Evolutionary conservation across 139 green algal genomes (phyloP).

Genomic region (Deuterostichococcus epilithicus): DNA sequence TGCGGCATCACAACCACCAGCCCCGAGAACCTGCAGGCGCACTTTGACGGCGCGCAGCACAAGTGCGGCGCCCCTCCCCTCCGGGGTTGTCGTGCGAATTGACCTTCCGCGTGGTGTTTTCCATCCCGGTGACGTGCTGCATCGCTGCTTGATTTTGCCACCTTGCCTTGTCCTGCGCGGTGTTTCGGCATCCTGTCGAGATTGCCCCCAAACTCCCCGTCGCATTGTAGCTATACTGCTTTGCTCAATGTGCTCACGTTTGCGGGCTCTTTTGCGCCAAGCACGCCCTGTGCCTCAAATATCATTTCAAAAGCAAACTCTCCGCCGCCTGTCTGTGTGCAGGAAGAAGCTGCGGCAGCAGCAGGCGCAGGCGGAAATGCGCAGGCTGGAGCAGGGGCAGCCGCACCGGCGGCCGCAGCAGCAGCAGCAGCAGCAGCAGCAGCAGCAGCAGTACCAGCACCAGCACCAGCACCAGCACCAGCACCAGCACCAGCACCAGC

Average conservation of each 20-base stretch:
- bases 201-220: not conserved
- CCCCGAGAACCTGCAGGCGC: conserved; percentile 2
- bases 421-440: not conserved
- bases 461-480: not conserved
- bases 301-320: too few species aligned
- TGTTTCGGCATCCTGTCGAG: not conserved
- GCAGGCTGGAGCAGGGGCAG: not conserved
- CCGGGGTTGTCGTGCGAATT: not conserved
- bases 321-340: not conserved
- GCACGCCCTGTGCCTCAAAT: not conserved
- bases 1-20: conserved; percentile 1
- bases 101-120: not conserved
- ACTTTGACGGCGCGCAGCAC: not conserved
- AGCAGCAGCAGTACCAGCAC: not conserved
- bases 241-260: not conserved
- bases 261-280: not conserved
- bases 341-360: conserved; percentile 3
- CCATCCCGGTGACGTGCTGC: not conserved
- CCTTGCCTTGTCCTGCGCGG: not conserved
- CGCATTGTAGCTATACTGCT: not conserved
- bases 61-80: not conserved
- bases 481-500: not conserved
- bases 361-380: not conserved
- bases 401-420: not conserved
- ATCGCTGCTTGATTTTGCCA: not conserved